A percentile compares a stretch with the other conserved stretches of the same genome.
phyloP scores from a whole-genome alignment of 2,329 filamentous ascomycete species.

The Pseudopyricularia cyperi region DNA sequence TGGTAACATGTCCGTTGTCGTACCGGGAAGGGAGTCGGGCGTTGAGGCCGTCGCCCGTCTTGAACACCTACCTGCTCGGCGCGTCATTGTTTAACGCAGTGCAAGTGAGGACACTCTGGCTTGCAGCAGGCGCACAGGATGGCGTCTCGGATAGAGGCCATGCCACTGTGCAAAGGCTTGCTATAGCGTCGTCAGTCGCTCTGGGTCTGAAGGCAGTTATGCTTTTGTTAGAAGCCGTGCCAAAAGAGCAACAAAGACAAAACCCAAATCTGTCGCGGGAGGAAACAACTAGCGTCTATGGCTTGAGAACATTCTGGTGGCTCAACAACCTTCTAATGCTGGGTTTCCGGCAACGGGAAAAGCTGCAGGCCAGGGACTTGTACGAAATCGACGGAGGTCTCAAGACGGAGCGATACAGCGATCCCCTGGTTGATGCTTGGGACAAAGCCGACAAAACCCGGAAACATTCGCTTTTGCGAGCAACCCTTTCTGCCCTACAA shows the following conservation, averaged over 20 bases:
- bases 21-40: neutral
- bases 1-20: neutral
- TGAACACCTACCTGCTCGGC: neutral
- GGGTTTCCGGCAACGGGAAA: neutral
- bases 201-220: neutral
- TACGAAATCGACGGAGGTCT: neutral
- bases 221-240: neutral
- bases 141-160: neutral
- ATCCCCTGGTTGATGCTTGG: neutral
- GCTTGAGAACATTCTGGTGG: neutral
- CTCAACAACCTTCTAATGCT: neutral
- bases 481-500: conserved; percentile 8
- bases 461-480: conserved; percentile 14
- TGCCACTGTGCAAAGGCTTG: neutral
- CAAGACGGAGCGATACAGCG: neutral
- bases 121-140: neutral
- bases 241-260: neutral
- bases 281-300: neutral
- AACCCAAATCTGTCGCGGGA: neutral
- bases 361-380: neutral
- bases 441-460: conserved; percentile 5
- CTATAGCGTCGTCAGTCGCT: neutral
- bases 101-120: neutral
- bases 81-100: neutral
- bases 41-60: neutral